Base-by-base conservation (phyloP, 129 eudicot species). In the Artemisia argyi region DNA sequence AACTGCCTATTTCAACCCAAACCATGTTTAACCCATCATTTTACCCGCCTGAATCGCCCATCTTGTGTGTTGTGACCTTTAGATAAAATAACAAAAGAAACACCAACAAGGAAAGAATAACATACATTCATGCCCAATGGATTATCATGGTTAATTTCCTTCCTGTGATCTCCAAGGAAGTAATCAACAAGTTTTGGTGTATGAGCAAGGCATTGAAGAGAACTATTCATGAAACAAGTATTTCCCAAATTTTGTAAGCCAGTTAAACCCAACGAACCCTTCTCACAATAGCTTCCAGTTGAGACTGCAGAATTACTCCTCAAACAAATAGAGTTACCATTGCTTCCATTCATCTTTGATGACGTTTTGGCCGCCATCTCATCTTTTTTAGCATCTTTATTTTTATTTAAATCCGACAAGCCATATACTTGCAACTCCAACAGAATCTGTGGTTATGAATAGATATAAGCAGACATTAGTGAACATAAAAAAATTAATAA, bases 71-170 rank as follows among this genome's bases (percentile, higher is more conserved):
- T 39, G 46, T 7, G 46, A 39, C 46, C 46, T 39, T 7, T 39
- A 39, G 55, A 71, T 49, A 57, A 11, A 64, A 53, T 54, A 17
- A 54, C 20, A 20, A 73, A 66, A 49, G 56, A 30, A 62, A 26
- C 47, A 26, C 11, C 57, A 14, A 72, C 3, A 71, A 53, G 22
- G 24, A 62, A 15, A 59, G 17, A 54, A 64, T 16, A 65, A 84
- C 97, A 44, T 88, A 95, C 99, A 70, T 91, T 92, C 99, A 95
- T 95, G 84, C 99, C 94, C 78, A 95, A 77, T 56, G 99, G 99
- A 77, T 95, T 95, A 14, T 86, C 89, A 32, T 82, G 83, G 71
- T 95, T 95, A 49, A 95, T 95, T 83, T 95, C 99, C 74, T 82
- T 83, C 66, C 71, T 73, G 94, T 90, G 93, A 83, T 95, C 99